A percentile compares a stretch with the other conserved stretches of the same genome.
phyloP scores from a whole-genome alignment of 2,329 filamentous ascomycete species.

The Arthrobotrys musiformis region DNA sequence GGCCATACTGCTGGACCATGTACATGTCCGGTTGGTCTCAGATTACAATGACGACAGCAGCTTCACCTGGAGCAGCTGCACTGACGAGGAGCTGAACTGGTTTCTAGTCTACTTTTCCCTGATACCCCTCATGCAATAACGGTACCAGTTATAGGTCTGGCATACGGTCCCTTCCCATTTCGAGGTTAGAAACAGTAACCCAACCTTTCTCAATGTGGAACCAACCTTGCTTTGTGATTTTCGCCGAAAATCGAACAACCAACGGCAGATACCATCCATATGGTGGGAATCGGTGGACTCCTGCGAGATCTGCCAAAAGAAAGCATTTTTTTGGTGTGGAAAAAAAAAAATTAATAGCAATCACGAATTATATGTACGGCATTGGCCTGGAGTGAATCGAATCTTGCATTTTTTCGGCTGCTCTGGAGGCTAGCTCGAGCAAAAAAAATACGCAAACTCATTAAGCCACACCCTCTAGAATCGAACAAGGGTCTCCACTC shows the following conservation, averaged over 20 bases:
- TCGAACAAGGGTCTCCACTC: conserved; percentile 47
- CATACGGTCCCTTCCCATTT: conserved; percentile 35
- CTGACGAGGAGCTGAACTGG: conserved; percentile 46
- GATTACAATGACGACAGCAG: conserved; percentile 46
- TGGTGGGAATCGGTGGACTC: conserved; percentile 41
- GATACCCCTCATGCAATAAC: conserved; percentile 54
- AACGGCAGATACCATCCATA: conserved; percentile 34
- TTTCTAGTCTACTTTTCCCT: conserved; percentile 27
- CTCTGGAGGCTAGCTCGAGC: conserved; percentile 31
- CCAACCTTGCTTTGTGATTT: conserved; percentile 26
- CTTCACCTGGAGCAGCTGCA: conserved; percentile 16
- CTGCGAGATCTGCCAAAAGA: conserved; percentile 44
- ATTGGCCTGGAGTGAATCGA: conserved; percentile 13
- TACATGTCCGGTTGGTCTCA: conserved; percentile 37
- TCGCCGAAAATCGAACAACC: conserved; percentile 25
- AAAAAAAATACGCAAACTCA: conserved; percentile 54
- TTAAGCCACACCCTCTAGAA: conserved; percentile 50
- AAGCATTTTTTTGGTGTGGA: conserved; percentile 7
- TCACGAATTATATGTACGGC: conserved; percentile 20
- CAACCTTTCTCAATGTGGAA: conserved; percentile 19
- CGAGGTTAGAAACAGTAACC: conserved; percentile 9
- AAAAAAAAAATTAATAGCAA: conserved; percentile 3
- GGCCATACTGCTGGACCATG: conserved; percentile 17
- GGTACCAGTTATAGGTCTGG: conserved; percentile 49
- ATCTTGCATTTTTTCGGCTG: conserved; percentile 24